Evolutionary conservation across 108 stramenopile genomes (phyloP), one percentile per base, ranked within the genome.

Genomic region (Cyclotella baltica): DNA sequence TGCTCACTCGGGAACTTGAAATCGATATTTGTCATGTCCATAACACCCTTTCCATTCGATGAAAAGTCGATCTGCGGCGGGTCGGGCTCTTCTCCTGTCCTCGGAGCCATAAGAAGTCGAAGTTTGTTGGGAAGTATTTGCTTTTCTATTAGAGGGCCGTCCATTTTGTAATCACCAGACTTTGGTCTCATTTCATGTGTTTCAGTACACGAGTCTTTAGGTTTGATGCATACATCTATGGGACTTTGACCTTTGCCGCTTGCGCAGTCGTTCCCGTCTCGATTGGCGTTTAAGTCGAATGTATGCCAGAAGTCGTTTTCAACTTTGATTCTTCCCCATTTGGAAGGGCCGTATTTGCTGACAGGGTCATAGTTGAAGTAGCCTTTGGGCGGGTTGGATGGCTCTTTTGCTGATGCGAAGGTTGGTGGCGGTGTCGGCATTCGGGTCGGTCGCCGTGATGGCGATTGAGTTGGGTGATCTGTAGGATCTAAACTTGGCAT

Each of bases 1-100:
- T 95, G 94, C 76, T 95, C 94, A 0, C 82, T 55, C 25, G 94
- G 94, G 38, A 95, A 80, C 55, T 95, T 95, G 74, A 95, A 90
- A 81, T 95, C 94, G n/a, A 92, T 83, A 62, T 95, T 83, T 20
- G 74, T 76, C 81, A 83, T 83, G 48, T 91, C 89, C 15, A 87
- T 81, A 71, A 80, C 81, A 16, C 89, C 88, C 36, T 77, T 78
- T 81, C 94, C 92, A 50, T 84, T 86, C 40, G 86, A 74, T 0
- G 94, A 89, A 70, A 92, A 92, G 67, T 95, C 94, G n/a, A 89
- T 87, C 43, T 62, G 34, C 15, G 81, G 83, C 28, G 83, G 80
- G 36, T 75, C 73, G 13, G 77, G 82, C 31, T 83, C 80, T 0
- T 81, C 80, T 2, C 80, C 80, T 43, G 80, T 81, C 38, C 80